Evolutionary conservation across 805 yeast species (phyloP), one percentile per base, ranked within the genome.

Genomic region (Wickerhamomyces tratensis): DNA sequence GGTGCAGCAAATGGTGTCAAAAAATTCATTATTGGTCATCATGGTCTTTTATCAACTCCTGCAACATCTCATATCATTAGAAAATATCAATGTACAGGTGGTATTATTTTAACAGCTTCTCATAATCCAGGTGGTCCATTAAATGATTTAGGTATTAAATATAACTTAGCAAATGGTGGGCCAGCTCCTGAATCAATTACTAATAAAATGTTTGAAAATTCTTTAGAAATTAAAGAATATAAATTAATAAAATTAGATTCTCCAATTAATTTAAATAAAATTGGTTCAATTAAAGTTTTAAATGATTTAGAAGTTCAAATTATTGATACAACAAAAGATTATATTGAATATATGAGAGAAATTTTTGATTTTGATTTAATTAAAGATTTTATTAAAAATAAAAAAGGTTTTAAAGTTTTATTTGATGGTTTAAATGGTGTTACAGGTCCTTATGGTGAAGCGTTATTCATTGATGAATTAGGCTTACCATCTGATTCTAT

Each of bases 101-200:
- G 98, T 48, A 91, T 91, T 65, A 86, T 93, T 51, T 71, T 91
- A 57, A 91, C 98, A 8, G 98, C 98, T 2, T 83, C 95, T 25
- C 98, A 91, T 65, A 91, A 91, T 64, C 98, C 98, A 14, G 98
- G 98, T 61, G 97, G 98, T 8, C 96, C 96, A 44, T 66, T 72
- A 27, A 80, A 85, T 49, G 98, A 91, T 61, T 73, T 88, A 59
- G 98, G 98, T 43, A 91, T 91, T 70, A 91, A 91, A 68, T 93
- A 93, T 69, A 93, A 91, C 64, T 70, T 93, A 62, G 76, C 85
- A 49, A 91, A 91, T 59, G 98, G 98, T 51, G 98, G 96, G 4
- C 98, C 98, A 36, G 98, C 98, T 10, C 98, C 98, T 11, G 98
- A 91, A 63, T 67, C 83, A 13, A 94, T 93, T 46, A 91, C 98